Conservation (phyloP, 2,329 filamentous ascomycete genomes). For the Venturia aucupariae region DNA sequence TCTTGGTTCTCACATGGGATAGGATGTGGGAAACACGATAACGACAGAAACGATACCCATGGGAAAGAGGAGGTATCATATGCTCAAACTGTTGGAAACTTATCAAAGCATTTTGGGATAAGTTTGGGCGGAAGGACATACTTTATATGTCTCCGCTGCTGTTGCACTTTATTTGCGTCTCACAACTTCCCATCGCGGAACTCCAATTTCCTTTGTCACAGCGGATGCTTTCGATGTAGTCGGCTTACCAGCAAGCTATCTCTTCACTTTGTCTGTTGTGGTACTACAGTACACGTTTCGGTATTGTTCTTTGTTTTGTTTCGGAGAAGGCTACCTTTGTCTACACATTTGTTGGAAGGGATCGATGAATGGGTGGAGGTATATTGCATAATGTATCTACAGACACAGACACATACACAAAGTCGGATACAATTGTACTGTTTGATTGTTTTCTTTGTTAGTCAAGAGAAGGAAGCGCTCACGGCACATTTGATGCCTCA, state of each 20-base stretch:
- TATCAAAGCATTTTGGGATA: not conserved
- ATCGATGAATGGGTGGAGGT: not conserved
- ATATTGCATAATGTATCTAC: constrained; percentile 8
- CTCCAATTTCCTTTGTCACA: not conserved
- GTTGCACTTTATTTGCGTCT: not conserved
- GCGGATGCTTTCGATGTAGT: constrained; percentile 1
- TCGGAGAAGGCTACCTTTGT: not conserved
- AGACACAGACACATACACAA: not conserved
- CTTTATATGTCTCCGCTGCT: not conserved
- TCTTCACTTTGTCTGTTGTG: constrained; percentile 7
- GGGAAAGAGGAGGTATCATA: constrained; percentile 2
- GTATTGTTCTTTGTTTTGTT: not conserved
- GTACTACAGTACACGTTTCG: not conserved
- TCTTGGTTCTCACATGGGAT: not conserved
- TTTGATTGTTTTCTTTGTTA: not conserved
- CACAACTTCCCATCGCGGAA: not conserved
- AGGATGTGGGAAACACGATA: not conserved
- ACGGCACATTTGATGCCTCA: not conserved
- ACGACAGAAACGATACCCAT: constrained; percentile 7
- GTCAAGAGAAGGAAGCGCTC: constrained; percentile 4
- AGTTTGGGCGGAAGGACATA: not conserved
- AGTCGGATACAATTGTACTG: not conserved
- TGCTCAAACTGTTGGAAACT: not conserved
- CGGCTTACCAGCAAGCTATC: constrained; percentile 1
- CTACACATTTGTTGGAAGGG: not conserved